Evolutionary conservation across 768 basidiomycete genomes (phyloP).

Genomic region (Boletus subparvulus): DNA sequence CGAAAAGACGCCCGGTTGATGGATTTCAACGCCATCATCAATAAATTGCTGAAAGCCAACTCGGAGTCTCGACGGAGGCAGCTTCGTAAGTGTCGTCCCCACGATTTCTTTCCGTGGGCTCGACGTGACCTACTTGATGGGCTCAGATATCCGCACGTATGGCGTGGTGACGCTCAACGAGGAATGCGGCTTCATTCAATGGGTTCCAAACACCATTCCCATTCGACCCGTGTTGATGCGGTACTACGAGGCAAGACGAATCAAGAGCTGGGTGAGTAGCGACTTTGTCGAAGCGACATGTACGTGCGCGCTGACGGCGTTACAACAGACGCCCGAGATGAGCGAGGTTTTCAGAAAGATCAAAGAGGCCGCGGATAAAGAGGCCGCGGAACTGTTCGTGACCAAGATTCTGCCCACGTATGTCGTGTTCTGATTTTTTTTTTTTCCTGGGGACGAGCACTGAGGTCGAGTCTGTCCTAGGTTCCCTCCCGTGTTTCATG

Average conservation of each 20-base stretch:
- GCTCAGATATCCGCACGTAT: slow-evolving; percentile 84
- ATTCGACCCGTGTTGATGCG: slow-evolving; percentile 73
- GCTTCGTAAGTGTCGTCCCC: slow-evolving; percentile 59
- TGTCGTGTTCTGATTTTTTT: slow-evolving; percentile 17
- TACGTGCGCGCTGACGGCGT: not conserved
- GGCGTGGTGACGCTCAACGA: slow-evolving; percentile 98
- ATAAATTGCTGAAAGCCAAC: slow-evolving; percentile 90
- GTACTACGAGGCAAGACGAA: slow-evolving; percentile 55
- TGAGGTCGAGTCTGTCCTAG: slow-evolving; percentile 34
- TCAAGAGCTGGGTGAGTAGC: slow-evolving; percentile 48
- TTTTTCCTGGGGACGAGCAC: not conserved
- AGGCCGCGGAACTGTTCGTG: slow-evolving; percentile 52
- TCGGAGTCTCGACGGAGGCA: slow-evolving; percentile 90
- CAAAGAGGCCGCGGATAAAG: slow-evolving; percentile 48
- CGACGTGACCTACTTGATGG: not conserved
- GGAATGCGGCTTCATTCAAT: slow-evolving; percentile 96
- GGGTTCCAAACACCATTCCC: slow-evolving; percentile 92
- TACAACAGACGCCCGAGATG: slow-evolving; percentile 42
- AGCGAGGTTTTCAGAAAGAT: slow-evolving; percentile 46
- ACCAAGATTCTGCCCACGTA: slow-evolving; percentile 59
- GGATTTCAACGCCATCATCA: slow-evolving; percentile 98
- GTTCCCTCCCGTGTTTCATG: slow-evolving; percentile 85
- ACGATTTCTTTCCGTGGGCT: too few species aligned
- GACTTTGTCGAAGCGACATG: not conserved
- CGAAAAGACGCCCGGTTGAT: slow-evolving; percentile 96